phyloP scores from a whole-genome alignment of 2,329 filamentous ascomycete species.

The Trichoderma sp. region DNA sequence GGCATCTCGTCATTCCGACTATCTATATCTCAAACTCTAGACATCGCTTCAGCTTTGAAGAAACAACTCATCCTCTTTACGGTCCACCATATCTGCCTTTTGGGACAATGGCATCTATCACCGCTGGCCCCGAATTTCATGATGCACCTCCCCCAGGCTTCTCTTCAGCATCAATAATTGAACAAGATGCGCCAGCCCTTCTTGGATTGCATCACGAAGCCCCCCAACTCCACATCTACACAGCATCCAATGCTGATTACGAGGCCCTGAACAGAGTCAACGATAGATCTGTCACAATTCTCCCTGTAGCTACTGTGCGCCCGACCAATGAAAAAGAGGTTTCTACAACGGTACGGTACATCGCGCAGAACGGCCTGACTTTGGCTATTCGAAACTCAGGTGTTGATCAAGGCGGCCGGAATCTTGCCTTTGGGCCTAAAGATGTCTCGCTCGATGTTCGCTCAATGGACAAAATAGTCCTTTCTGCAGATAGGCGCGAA shows the following conservation, averaged over 20 bases:
- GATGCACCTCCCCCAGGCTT: not conserved
- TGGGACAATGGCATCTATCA: not conserved
- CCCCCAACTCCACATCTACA: slow-evolving; percentile 1
- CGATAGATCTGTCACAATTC: not conserved
- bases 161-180: not conserved
- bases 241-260: not conserved
- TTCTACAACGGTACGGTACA: not conserved
- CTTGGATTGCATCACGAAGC: not conserved
- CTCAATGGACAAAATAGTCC: slow-evolving; percentile 1
- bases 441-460: slow-evolving; percentile 20
- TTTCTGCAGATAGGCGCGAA: slow-evolving; percentile 12
- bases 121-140: not conserved
- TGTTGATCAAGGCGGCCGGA: slow-evolving; percentile 20
- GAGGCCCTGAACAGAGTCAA: not conserved
- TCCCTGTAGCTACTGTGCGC: slow-evolving; percentile 7
- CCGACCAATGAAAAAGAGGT: not conserved
- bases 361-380: not conserved
- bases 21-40: no score
- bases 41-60: no score
- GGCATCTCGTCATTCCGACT: not conserved
- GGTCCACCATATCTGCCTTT: no score
- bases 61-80: no score
- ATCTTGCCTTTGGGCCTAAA: slow-evolving; percentile 16
- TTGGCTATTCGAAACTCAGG: slow-evolving; percentile 19
- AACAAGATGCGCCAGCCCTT: not conserved